phyloP scores from a whole-genome alignment of 1,139 yeast species.

The Debaryomyces robertsiae region DNA sequence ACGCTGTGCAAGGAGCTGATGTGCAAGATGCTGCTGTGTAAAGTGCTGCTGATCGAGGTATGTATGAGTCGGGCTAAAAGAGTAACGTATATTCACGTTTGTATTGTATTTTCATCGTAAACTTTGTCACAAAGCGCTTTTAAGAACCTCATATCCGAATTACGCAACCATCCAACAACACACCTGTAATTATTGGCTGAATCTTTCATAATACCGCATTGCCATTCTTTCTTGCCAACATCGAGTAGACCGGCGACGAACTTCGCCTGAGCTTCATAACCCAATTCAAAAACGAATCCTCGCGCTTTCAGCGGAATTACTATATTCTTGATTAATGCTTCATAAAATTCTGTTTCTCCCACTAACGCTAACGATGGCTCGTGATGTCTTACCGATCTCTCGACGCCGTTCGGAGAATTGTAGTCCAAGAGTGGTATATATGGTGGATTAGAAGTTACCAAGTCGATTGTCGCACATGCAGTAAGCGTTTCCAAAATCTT shows the following conservation, averaged over 20 bases:
- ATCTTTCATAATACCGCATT: constrained; percentile 30
- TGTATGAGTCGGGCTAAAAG: constrained; percentile 4
- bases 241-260: constrained; percentile 21
- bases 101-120: constrained; percentile 5
- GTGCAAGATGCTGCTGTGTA: too few relatives aligned
- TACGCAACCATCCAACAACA: constrained; percentile 39
- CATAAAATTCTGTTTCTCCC: constrained; percentile 75
- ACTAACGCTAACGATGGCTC: constrained; percentile 81
- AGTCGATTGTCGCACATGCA: constrained; percentile 31
- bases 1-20: too few relatives aligned
- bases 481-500: constrained; percentile 10
- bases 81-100: constrained; percentile 4
- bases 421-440: constrained; percentile 63
- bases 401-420: constrained; percentile 37
- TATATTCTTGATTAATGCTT: constrained; percentile 50
- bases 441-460: constrained; percentile 87
- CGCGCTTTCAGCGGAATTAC: constrained; percentile 37
- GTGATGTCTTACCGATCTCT: constrained; percentile 62
- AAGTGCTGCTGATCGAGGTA: too few relatives aligned
- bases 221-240: constrained; percentile 25
- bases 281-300: constrained; percentile 48
- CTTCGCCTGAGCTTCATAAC: constrained; percentile 38
- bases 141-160: constrained; percentile 13
- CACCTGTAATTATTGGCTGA: constrained; percentile 36
- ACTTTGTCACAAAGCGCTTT: constrained; percentile 9